Base-by-base conservation (phyloP, 2,329 filamentous ascomycete species). In the Cordyceps militaris region DNA sequence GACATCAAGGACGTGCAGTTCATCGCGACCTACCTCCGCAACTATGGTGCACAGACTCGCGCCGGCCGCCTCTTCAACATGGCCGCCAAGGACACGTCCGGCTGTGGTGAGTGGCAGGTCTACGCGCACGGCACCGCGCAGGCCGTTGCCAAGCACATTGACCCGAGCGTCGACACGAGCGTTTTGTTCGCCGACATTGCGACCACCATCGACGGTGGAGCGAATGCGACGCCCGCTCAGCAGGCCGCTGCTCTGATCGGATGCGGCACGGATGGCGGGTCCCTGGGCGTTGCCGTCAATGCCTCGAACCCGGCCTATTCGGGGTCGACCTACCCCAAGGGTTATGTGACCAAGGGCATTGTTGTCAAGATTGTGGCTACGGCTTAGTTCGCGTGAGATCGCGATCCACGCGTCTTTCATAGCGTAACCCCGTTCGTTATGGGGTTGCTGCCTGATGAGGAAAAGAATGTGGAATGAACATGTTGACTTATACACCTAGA, bases 151-250 rank as follows among this genome's bases (percentile, higher is more conserved):
- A 67, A 69, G 63, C 66, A 67, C 60, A 60, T 65, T 48, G 59
- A 54, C 42, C 34, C 51, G 5, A 43, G 28, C 26, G 46, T 60
- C 53, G 62, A 63, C 53, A 62, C 66, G 7, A 62, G 51, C 38
- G 63, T 68, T 7, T 59, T 66, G 4, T 67, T 63, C 46, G 57
- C 57, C 4, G 66, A 68, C 19, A 64, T 69, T 40, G 66, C 67
- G 23, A 61, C 54, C 51, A 66, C 65, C 38, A 68, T 69, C 11
- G 66, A 68, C 51, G 64, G 65, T 28, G 65, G 61, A 24, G 19
- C 32, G 32, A 50, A 50, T 11, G 30, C 36, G 23, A 50, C 34
- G 16, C 26, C 55, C 9, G 40, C 30, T 14, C 52, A 55, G 52
- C 24, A 55, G 42, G 40, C 40, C 11, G 52, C 40, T 14, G 52